These are phyloP conservation scores for Hygrophila difformis DNA, from an alignment of 257 asterid genomes.

Conservation along the genomic window DNA sequence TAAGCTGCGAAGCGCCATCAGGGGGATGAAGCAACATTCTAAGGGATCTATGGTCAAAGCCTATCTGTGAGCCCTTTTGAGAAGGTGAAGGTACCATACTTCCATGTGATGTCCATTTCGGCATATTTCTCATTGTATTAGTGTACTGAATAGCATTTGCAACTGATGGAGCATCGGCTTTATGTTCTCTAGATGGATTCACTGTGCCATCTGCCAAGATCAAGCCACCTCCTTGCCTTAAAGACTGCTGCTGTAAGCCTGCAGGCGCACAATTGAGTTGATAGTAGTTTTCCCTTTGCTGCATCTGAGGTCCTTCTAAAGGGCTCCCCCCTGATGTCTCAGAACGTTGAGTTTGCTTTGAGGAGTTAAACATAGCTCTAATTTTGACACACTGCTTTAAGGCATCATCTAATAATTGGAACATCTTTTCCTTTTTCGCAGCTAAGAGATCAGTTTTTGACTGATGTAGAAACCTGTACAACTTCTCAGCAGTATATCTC, in stretches of 20 bases:
- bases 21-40: constrained; percentile 19
- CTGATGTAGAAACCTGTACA: constrained; percentile 11
- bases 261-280: constrained; percentile 15
- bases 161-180: constrained; percentile 10
- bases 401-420: constrained; percentile 7
- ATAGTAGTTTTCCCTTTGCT: constrained; percentile 19
- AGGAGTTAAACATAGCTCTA: background rate
- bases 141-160: constrained; percentile 5
- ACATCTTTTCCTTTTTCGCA: constrained; percentile 17
- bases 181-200: constrained; percentile 13
- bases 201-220: constrained; percentile 11
- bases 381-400: background rate
- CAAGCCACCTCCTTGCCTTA: constrained; percentile 19
- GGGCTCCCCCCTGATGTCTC: constrained; percentile 18
- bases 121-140: constrained; percentile 16
- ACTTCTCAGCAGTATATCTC: background rate
- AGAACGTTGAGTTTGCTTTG: constrained; percentile 20
- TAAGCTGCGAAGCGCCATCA: constrained; percentile 14
- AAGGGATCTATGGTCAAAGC: constrained; percentile 17
- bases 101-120: constrained; percentile 19
- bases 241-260: constrained; percentile 10
- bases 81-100: constrained; percentile 7
- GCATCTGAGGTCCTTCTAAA: constrained; percentile 16
- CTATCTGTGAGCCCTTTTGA: constrained; percentile 12
- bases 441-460: constrained; percentile 20